Evolutionary conservation across 176 grass and related monocot genomes (phyloP), one percentile per base, ranked within the genome.

Genomic region (Oropetium thomaeum): DNA sequence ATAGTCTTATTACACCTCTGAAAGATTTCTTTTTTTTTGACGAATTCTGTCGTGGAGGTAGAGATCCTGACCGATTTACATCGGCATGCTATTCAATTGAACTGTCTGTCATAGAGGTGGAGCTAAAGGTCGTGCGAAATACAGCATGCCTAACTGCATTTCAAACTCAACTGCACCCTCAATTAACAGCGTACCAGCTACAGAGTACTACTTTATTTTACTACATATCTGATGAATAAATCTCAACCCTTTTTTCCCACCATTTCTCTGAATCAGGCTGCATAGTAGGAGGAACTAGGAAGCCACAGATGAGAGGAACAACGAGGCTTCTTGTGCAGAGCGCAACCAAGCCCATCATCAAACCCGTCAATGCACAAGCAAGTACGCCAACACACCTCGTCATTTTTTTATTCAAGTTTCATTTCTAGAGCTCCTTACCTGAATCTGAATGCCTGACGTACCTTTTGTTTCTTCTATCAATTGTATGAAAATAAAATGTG

Each of bases 241-340:
- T 60, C 57, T 59, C 7, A 60, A 45, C 10, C 9, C 10, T 47
- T 47, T 4, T 62, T 17, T 71, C 51, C n/a, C n/a, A n/a, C n/a
- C 20, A 6, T 40, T 65, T 29, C 26, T 20, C 30, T 75, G 43
- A 58, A 79, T 33, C 84, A 29, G 72, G 53, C 42, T 31, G 47
- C 39, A 16, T 22, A 42, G 4, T 45, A 57, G 13, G 1, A 15
- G 10, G 61, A 20, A 42, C 3, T 45, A 57, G 13, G 1, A 15
- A 14, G 61, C 13, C 51, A 25, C 58, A 26, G 11, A 86, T 78
- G 80, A 77, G 41, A 68, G 83, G 69, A 53, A 22, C 41, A 6
- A 48, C 67, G 1, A 86, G 67, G 35, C 49, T 79, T 74, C 47
- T 82, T 7, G 67, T 82, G 34, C 84, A 89, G 65, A 90, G 70